These are phyloP conservation scores for Salix purpurea DNA, from an alignment of 345 rosid species.

Conservation along the genomic window DNA sequence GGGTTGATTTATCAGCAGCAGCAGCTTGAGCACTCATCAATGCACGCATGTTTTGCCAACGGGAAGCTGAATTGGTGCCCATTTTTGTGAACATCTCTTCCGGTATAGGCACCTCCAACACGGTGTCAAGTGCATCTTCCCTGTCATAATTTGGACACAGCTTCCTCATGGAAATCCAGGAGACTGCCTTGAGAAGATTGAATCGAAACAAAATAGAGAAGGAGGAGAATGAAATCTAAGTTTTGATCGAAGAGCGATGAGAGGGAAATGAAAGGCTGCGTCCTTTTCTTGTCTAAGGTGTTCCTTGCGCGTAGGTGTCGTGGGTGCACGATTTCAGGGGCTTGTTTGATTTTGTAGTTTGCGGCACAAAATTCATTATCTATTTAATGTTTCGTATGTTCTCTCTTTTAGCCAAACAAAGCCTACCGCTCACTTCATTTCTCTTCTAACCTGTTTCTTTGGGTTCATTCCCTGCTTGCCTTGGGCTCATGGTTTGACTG, in stretches of 20 bases:
- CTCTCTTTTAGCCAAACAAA: background rate
- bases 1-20: constrained; percentile 28
- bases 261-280: constrained; percentile 13
- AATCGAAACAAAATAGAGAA: constrained; percentile 5
- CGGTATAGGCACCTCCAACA: constrained; percentile 72
- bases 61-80: constrained; percentile 51
- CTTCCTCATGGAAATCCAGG: constrained; percentile 37
- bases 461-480: background rate
- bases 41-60: constrained; percentile 77
- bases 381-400: too few species aligned
- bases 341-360: background rate
- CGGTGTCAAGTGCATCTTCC: constrained; percentile 58
- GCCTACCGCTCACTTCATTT: background rate
- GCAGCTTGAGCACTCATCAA: constrained; percentile 61
- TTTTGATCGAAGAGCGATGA: constrained; percentile 9
- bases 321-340: constrained; percentile 57
- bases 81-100: constrained; percentile 67
- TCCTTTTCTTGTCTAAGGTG: constrained; percentile 24
- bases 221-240: constrained; percentile 2
- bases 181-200: background rate
- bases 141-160: constrained; percentile 60
- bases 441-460: background rate
- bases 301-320: constrained; percentile 58
- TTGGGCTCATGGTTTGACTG: background rate
- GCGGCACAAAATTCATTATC: background rate